Base-by-base conservation (phyloP, 345 rosid species). In the Eucalyptus albens region DNA sequence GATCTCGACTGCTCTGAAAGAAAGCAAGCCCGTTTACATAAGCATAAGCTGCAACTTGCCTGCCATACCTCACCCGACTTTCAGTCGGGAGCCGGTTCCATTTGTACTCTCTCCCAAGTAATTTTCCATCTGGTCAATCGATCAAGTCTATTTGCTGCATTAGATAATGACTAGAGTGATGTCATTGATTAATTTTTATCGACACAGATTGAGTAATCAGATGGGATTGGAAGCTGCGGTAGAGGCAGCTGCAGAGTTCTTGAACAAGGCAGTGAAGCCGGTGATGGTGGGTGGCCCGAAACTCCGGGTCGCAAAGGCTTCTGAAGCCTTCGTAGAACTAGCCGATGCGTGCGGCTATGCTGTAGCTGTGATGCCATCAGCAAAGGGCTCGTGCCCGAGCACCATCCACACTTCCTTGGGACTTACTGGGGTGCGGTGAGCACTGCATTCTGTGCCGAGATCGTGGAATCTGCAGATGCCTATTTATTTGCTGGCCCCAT, bases 371-470 rank as follows among this genome's bases (percentile, higher is more conserved):
- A 94, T 96, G 98, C 98, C 98, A 31, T 94, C 98, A 3, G 97
- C 93, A 5, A 96, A 86, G 98, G 98, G 53, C 91, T 94, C 9
- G 93, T 96, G 17, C 97, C 98, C 1, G 98, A 96, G 93, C 92
- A 93, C 81, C 98, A 96, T 87, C 93, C 97, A 14, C 98, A 90
- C 91, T 96, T 95, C 93, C 90, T 95, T 33, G 98, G 98, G 59
- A 96, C 98, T 17, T 96, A 94, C 50, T 96, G 97, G 97, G 98
- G 98, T 45, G 97, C 96, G 11, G 96, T 95, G 89, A 95, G 97
- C 91, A 94, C 97, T 40, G 92, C 97, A 2, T 96, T 96, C 88
- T 95, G 98, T 88, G 94, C 97, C 31, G 97, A 96, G 92, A 96
- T 96, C 27, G 98, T 96, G 90, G 98, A 96, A 90, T 95, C 97